These are phyloP conservation scores for Periconia macrospinosa DNA, from an alignment of 2,329 filamentous ascomycete genomes.

Conservation along the genomic window DNA sequence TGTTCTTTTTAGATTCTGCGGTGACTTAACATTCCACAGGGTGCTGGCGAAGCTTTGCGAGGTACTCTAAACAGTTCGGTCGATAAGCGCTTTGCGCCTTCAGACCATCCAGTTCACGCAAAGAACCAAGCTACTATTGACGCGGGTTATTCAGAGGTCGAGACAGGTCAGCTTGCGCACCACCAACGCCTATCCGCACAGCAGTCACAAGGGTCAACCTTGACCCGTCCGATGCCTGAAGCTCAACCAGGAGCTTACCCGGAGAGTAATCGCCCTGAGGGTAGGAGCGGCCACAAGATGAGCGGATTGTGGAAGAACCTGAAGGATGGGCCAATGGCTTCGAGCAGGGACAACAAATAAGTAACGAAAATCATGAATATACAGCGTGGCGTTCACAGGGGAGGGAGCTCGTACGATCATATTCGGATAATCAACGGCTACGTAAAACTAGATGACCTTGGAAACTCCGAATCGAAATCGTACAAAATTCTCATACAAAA, in stretches of 20 bases:
- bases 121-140: slow-evolving; percentile 39
- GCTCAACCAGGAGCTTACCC: not conserved
- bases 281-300: slow-evolving; percentile 25
- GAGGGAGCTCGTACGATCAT: no score
- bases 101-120: slow-evolving; percentile 28
- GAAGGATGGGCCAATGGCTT: slow-evolving; percentile 28
- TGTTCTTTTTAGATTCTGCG: not conserved
- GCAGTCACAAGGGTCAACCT: not conserved
- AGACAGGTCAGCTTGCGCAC: slow-evolving; percentile 21
- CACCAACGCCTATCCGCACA: slow-evolving; percentile 6
- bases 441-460: no score
- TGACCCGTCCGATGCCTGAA: not conserved
- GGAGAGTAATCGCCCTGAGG: slow-evolving; percentile 24
- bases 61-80: slow-evolving; percentile 38
- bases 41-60: slow-evolving; percentile 39
- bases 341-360: slow-evolving; percentile 15
- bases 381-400: slow-evolving; percentile 25
- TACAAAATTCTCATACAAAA: no score
- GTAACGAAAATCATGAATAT: slow-evolving; percentile 35
- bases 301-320: slow-evolving; percentile 39
- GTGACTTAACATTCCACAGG: slow-evolving; percentile 16
- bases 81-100: slow-evolving; percentile 29
- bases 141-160: slow-evolving; percentile 34
- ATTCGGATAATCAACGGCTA: no score
- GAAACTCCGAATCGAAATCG: no score